Conservation (phyloP, 495 filamentous ascomycete genomes). For the Podospora fimiseda region DNA sequence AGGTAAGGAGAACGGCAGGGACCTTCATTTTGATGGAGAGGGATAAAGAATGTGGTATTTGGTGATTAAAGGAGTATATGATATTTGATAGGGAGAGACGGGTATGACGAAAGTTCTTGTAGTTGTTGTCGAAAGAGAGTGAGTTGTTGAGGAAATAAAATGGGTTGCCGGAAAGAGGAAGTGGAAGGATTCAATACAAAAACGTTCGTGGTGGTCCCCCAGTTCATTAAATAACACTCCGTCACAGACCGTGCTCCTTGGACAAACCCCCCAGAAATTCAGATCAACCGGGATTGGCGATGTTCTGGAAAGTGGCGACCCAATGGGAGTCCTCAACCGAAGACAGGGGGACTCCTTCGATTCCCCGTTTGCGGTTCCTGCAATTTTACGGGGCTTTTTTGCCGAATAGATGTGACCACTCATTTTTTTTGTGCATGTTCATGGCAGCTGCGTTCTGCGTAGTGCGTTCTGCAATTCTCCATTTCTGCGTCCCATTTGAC, state of each 20-base stretch:
- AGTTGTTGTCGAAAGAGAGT: too few relatives aligned
- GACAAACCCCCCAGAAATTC: too few relatives aligned
- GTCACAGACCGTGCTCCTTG: too few relatives aligned
- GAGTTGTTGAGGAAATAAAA: too few relatives aligned
- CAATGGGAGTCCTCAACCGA: neutral
- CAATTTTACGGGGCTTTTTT: slow-evolving; percentile 1
- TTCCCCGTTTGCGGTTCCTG: neutral
- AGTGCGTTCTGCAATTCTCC: too few relatives aligned
- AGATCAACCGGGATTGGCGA: neutral
- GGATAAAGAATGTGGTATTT: neutral
- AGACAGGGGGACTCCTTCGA: slow-evolving; percentile 1
- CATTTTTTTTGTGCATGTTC: too few relatives aligned
- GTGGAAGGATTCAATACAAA: too few relatives aligned
- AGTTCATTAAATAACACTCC: neutral
- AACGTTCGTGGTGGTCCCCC: too few relatives aligned
- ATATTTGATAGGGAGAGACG: neutral
- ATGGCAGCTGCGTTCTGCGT: neutral
- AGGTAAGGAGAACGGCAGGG: slow-evolving; percentile 23
- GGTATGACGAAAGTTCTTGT: neutral
- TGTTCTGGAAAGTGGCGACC: neutral
- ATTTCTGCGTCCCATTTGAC: too few relatives aligned
- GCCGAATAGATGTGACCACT: too few relatives aligned
- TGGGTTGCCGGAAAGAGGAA: too few relatives aligned
- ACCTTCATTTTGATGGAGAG: slow-evolving; percentile 34
- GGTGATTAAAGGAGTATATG: neutral